These are phyloP conservation scores for Diaporthe velutina DNA, from an alignment of 2,329 filamentous ascomycete species.

Conservation along the genomic window DNA sequence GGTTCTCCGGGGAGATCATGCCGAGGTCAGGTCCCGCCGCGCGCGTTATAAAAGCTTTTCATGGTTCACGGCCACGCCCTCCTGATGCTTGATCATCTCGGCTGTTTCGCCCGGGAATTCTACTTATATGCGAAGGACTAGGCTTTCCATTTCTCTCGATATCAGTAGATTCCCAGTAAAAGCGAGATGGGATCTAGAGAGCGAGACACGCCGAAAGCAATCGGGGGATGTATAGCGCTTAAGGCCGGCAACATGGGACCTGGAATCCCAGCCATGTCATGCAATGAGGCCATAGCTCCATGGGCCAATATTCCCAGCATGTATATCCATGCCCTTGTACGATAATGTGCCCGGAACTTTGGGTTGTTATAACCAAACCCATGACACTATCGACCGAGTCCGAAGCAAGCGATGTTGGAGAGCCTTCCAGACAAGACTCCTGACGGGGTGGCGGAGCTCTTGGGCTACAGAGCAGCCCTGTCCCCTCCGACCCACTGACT, in stretches of 20 bases:
- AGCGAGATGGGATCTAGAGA: background rate
- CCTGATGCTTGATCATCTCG: background rate
- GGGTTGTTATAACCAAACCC: background rate
- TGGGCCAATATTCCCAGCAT: background rate
- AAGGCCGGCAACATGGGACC: too few relatives aligned
- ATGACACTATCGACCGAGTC: background rate
- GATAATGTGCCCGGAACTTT: background rate
- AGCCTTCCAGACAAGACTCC: background rate
- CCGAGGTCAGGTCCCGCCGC: background rate
- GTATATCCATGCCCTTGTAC: background rate
- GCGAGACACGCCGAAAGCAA: background rate
- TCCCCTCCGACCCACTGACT: background rate
- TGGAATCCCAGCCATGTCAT: background rate
- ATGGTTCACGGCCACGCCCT: background rate
- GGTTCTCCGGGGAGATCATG: background rate
- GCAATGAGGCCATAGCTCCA: background rate
- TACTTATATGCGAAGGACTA: background rate
- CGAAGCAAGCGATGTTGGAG: background rate
- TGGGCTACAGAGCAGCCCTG: background rate
- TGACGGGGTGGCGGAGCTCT: slow-evolving; percentile 3
- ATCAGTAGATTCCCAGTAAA: background rate
- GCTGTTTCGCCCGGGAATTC: background rate
- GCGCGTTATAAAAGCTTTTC: background rate
- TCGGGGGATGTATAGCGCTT: background rate
- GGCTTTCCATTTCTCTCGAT: background rate